Percentiles rank a stretch among this genome's conserved stretches.
Evolutionary conservation across 306 rosid genomes (phyloP).

Genomic region (Acacia confusa): DNA sequence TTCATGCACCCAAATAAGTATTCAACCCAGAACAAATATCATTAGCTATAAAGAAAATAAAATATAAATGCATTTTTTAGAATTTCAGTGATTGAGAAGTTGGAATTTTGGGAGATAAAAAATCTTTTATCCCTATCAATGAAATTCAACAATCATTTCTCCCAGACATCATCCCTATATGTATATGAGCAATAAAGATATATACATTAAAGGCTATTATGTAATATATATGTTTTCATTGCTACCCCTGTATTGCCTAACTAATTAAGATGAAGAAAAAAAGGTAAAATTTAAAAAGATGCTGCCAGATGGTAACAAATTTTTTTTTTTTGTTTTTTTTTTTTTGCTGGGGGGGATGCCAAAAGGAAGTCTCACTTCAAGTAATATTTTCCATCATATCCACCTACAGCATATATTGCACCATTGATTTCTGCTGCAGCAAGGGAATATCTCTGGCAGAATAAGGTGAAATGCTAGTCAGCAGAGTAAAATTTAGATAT

Average conservation of each 20-base stretch:
- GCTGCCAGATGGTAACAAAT: not conserved
- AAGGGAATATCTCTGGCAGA: not conserved
- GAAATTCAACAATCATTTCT: not conserved
- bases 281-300: not conserved
- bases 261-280: not conserved
- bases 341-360: not conserved
- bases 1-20: not conserved
- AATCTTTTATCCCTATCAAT: not conserved
- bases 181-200: not conserved
- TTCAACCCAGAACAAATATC: not conserved
- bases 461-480: not conserved
- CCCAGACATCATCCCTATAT: not conserved
- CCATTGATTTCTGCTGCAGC: not conserved
- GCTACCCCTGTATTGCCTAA: not conserved
- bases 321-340: too few relatives aligned
- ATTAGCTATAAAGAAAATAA: not conserved
- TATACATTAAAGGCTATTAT: not conserved
- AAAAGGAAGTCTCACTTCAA: not conserved
- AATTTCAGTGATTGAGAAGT: not conserved
- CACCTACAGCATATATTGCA: constrained; percentile 3
- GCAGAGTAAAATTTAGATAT: not conserved
- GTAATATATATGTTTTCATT: not conserved
- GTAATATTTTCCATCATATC: not conserved
- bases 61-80: not conserved
- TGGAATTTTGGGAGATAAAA: not conserved